Evolutionary conservation across 129 eudicot species (phyloP).

Genomic region (Lactuca saligna): DNA sequence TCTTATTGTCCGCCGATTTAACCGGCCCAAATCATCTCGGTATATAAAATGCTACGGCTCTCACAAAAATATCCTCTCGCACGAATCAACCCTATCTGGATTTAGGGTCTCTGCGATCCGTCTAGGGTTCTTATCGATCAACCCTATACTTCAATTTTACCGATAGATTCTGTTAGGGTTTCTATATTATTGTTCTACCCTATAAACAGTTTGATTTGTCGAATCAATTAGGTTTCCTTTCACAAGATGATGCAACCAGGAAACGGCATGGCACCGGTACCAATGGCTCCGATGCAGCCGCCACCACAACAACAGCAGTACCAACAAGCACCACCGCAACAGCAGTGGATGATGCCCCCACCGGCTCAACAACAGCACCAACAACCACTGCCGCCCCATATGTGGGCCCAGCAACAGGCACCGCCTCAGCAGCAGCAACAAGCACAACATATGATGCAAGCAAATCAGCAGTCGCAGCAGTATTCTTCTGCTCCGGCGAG

Average conservation of each 20-base stretch:
- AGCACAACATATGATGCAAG: constrained; percentile 38
- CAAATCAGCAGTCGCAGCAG: constrained; percentile 34
- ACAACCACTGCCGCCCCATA: constrained; percentile 38
- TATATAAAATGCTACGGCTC: not conserved
- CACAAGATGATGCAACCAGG: constrained; percentile 64
- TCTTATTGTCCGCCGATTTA: not conserved
- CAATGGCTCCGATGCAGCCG: constrained; percentile 46
- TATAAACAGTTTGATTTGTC: constrained; percentile 1
- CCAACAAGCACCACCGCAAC: constrained; percentile 53
- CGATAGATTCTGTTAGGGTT: not conserved
- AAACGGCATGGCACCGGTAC: constrained; percentile 55
- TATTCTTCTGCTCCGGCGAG: constrained; percentile 37
- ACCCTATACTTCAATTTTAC: constrained; percentile 2
- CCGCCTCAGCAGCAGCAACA: constrained; percentile 39
- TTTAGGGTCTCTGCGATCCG: constrained; percentile 31
- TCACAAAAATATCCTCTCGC: constrained; percentile 26
- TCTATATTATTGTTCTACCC: constrained; percentile 2
- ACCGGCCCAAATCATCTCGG: constrained; percentile 16
- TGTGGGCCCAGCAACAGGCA: constrained; percentile 43
- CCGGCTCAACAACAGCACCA: constrained; percentile 41
- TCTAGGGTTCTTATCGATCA: constrained; percentile 37
- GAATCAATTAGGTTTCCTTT: constrained; percentile 18
- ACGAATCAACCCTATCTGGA: constrained; percentile 38
- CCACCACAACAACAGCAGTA: constrained; percentile 42
- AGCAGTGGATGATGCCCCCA: constrained; percentile 57